Conservation (phyloP, 176 grass and related monocot genomes). For the Alloteropsis semialata region DNA sequence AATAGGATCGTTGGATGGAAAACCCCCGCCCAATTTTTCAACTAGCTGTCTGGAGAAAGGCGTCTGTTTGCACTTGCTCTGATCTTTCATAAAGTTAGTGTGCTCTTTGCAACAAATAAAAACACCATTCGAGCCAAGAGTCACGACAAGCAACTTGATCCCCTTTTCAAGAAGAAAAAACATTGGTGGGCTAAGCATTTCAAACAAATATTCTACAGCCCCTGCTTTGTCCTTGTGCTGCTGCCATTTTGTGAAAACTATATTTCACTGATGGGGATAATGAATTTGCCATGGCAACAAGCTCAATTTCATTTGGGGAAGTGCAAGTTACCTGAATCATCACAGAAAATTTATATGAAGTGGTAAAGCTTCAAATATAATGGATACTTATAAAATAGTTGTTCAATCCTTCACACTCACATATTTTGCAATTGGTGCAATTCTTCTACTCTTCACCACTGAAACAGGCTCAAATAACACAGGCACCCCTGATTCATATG, state of each 20-base stretch:
- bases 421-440: conserved; percentile 60
- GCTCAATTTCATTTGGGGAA: conserved; percentile 90
- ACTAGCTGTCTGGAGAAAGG: conserved; percentile 34
- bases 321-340: conserved; percentile 70
- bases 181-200: conserved; percentile 79
- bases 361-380: conserved; percentile 4
- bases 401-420: conserved; percentile 49
- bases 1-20: conserved; percentile 19
- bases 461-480: conserved; percentile 97
- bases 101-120: conserved; percentile 71
- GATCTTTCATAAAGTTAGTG: conserved; percentile 35
- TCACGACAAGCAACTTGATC: conserved; percentile 79
- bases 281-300: conserved; percentile 85
- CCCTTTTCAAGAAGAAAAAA: conserved; percentile 82
- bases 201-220: conserved; percentile 61
- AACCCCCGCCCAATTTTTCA: conserved; percentile 41
- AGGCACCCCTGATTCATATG: conserved; percentile 61
- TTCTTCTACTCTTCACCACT: conserved; percentile 72
- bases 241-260: conserved; percentile 36
- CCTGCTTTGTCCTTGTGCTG: conserved; percentile 26
- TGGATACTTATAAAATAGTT: conserved; percentile 15
- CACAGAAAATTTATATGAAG: conserved; percentile 24
- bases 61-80: conserved; percentile 28
- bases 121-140: conserved; percentile 73
- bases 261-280: conserved; percentile 53